Evolutionary conservation across 2,329 filamentous ascomycete genomes (phyloP), one percentile per base, ranked within the genome.

Genomic region (Colletotrichum aenigma): DNA sequence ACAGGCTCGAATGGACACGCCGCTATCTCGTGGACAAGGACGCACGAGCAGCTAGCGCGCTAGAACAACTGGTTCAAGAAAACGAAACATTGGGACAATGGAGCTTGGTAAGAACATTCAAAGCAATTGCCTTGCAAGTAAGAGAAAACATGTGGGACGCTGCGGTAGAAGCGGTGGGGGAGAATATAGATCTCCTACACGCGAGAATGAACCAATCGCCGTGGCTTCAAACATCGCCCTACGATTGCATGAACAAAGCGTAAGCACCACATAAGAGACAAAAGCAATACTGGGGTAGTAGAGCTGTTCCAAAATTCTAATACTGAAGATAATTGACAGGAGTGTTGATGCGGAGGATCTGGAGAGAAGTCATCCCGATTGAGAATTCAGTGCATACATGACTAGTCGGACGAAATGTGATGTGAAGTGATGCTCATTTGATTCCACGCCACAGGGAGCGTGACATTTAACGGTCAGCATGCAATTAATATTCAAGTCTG

Each of bases 91-190:
- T 62, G 67, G n/a, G 21, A 6, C 38, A 16, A 12, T 15, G 12
- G 28, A 58, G n/a, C 9, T 7, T 32, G 15, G 28, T 61, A 3
- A 7, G 28, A 7, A 77, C 75, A 9, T 77, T 71, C 7, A 58
- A 66, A 26, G 52, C 64, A 4, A 61, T 75, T 13, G 9, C 34
- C 5, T 6, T 75, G 8, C 75, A 77, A 36, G 12, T 72, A 8
- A 28, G 68, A 28, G 64, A 75, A 32, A 34, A 21, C 4, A 75
- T 75, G 75, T 75, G 72, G 71, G 56, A 72, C 6, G 62, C 43
- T 4, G 72, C 68, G 3, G 12, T 72, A 6, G 64, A 72, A 18
- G 65, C 75, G 3, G 48, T 77, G 6, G 67, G 72, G 3, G 72
- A 77, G 34, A 71, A 65, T 1, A 16, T 75, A 10, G 75, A 58